Evolutionary conservation across 345 rosid genomes (phyloP).

Genomic region (Sonneratia caseolaris): DNA sequence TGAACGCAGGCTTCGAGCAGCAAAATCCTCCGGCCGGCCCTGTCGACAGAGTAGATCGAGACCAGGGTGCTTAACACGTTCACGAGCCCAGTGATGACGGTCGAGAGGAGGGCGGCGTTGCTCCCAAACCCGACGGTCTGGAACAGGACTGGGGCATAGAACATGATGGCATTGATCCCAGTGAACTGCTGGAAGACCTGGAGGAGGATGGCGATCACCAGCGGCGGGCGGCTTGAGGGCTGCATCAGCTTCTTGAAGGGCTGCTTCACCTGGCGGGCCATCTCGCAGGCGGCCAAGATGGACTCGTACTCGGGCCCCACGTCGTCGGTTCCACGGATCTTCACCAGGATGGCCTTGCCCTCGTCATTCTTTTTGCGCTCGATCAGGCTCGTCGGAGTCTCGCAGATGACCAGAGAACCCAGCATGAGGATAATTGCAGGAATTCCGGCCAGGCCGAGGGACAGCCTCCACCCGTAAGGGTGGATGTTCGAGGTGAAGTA

Average conservation of each 20-base stretch:
- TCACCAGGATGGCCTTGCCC: slow-evolving; percentile 31
- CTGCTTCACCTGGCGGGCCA: slow-evolving; percentile 24
- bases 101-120: slow-evolving; percentile 45
- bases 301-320: slow-evolving; percentile 24
- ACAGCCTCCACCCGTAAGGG: slow-evolving; percentile 34
- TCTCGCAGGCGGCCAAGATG: slow-evolving; percentile 23
- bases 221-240: slow-evolving; percentile 23
- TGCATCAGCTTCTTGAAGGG: slow-evolving; percentile 43
- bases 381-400: slow-evolving; percentile 59
- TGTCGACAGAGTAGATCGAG: slow-evolving; percentile 48
- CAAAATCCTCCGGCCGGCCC: slow-evolving; percentile 40
- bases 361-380: slow-evolving; percentile 36
- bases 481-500: slow-evolving; percentile 21
- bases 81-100: slow-evolving; percentile 51
- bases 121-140: slow-evolving; percentile 54
- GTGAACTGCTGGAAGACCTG: slow-evolving; percentile 35
- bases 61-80: slow-evolving; percentile 55
- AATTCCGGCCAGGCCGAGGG: slow-evolving; percentile 24
- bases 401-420: slow-evolving; percentile 39
- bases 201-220: slow-evolving; percentile 24
- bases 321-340: slow-evolving; percentile 32
- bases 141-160: slow-evolving; percentile 51
- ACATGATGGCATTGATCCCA: slow-evolving; percentile 42
- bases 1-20: slow-evolving; percentile 45
- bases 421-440: slow-evolving; percentile 39